Base-by-base conservation (phyloP, 129 eudicot genomes). In the Flaveria ramosissima region DNA sequence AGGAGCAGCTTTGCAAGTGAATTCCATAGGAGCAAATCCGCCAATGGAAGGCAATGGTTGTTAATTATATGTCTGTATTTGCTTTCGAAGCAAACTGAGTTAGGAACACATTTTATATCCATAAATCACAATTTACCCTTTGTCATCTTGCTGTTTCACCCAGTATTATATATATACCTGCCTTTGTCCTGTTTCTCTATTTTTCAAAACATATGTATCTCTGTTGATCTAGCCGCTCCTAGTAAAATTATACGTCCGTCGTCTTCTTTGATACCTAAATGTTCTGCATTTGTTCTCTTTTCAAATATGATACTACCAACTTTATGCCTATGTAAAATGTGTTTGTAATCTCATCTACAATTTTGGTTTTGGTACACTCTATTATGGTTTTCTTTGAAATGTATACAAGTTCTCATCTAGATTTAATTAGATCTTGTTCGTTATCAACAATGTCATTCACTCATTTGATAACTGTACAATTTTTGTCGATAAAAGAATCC, bases 371-470 rank as follows among this genome's bases (percentile, higher is more conserved):
- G 69, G 46, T 30, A 30, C 46, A 30, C 13, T 27, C 21, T 63
- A 11, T 59, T 39, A 63, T 63, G 69, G 23, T 63, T 63, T 32
- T 63, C 21, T 63, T 63, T 63, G 13, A 63, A 30, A 63, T 63
- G 21, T 63, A 7, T 32, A 63, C 47, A 14, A 45, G 46, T 30
- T 63, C 21, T 63, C 21, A n/a, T 30, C 13, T 6, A 16, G 23
- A 2, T 36, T 36, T 16, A 27, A 36, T 65, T 21, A 64, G 48
- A n/a, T 36, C 48, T 65, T 32, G 70, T 47, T 65, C 23, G 8
- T 36, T 9, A 65, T 36, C 48, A 65, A 65, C 24, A 36, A 9
- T 36, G 48, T 32, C 23, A 1, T n/a, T n/a, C n/a, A n/a, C n/a
- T n/a, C n/a, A n/a, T 15, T 65, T 65, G 24, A 63, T 63, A 32